Evolutionary conservation across 2,329 filamentous ascomycete genomes (phyloP), one percentile per base, ranked within the genome.

Genomic region (Coniochaeta hoffmannii): DNA sequence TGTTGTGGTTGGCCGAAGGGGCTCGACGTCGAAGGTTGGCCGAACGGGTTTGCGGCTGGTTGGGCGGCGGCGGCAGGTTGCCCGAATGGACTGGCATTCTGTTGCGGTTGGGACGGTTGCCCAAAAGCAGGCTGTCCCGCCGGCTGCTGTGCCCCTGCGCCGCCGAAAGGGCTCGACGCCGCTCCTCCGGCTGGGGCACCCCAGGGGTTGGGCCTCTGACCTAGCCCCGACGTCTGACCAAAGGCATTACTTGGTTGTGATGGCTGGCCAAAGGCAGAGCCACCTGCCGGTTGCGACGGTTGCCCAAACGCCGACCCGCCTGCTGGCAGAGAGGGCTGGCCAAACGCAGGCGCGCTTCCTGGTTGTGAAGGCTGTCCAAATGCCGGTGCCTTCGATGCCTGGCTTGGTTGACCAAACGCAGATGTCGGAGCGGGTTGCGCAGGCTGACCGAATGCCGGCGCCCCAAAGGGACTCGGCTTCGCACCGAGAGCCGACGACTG

Each of bases 401-500:
- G 69, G n/a, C 71, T 64, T 12, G 67, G 55, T 56, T 73, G 70
- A 7, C 73, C 72, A 54, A 76, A 76, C 0, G 68, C 64, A 9
- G 63, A 59, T 22, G 58, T 49, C 57, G 61, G 22, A 52, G 36
- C 56, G 26, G 36, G 57, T 50, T 64, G 69, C 19, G 71, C 62
- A n/a, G 68, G 58, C 55, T 73, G 69, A 1, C 75, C 75, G 61
- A 78, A 77, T 0, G 71, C 61, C 1, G 68, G 64, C 44, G 65
- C 50, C 6, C 66, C 67, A 53, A 70, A 71, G 1, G 66, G 63
- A 55, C 63, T 71, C 1, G 61, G 58, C 38, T 62, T 64, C 24
- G 50, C 60, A 38, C 66, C 64, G 1, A 69, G 55, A 7, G 59
- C 36, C 6, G 65, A 65, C 1, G 69, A 65, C 53, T 55, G 52